phyloP scores from a whole-genome alignment of 768 basidiomycete species.

The Udeniomyces megalosporus region DNA sequence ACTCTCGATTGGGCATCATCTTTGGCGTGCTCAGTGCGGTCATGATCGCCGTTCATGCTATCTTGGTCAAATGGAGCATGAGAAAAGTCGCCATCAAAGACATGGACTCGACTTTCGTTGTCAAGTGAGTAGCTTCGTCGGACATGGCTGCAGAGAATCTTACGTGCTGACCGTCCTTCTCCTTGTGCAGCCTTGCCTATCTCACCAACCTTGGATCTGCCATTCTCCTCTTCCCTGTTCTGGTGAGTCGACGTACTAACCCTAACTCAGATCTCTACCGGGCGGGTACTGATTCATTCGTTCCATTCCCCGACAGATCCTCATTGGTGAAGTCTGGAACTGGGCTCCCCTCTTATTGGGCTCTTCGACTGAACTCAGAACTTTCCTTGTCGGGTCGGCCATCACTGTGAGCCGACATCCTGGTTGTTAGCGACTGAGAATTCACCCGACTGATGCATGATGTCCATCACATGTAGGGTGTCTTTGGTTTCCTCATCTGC shows the following conservation, averaged over 20 bases:
- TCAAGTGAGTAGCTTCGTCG: constrained; percentile 30
- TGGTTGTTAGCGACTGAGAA: neutral
- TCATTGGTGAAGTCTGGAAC: constrained; percentile 8
- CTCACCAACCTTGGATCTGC: constrained; percentile 63
- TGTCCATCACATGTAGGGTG: constrained; percentile 46
- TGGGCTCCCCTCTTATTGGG: constrained; percentile 7
- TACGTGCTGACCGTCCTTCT: too few relatives aligned
- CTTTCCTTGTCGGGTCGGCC: constrained; percentile 13
- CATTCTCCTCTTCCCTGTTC: constrained; percentile 33
- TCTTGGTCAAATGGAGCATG: constrained; percentile 54
- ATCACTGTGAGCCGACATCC: neutral
- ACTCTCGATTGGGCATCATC: constrained; percentile 35
- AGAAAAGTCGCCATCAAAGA: constrained; percentile 39
- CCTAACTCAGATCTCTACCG: neutral
- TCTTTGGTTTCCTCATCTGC: constrained; percentile 84
- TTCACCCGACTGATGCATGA: neutral
- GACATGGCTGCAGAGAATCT: too few relatives aligned
- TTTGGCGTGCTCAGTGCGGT: constrained; percentile 58
- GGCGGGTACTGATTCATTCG: too few relatives aligned
- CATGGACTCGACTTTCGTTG: constrained; percentile 40
- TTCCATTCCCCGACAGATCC: neutral
- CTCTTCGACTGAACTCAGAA: neutral
- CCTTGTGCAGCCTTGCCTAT: constrained; percentile 39
- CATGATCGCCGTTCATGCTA: constrained; percentile 59
- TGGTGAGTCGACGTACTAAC: too few relatives aligned